Evolutionary conservation across 2,329 filamentous ascomycete genomes (phyloP), one percentile per base, ranked within the genome.

Genomic region (Ceratocystis colombiana): DNA sequence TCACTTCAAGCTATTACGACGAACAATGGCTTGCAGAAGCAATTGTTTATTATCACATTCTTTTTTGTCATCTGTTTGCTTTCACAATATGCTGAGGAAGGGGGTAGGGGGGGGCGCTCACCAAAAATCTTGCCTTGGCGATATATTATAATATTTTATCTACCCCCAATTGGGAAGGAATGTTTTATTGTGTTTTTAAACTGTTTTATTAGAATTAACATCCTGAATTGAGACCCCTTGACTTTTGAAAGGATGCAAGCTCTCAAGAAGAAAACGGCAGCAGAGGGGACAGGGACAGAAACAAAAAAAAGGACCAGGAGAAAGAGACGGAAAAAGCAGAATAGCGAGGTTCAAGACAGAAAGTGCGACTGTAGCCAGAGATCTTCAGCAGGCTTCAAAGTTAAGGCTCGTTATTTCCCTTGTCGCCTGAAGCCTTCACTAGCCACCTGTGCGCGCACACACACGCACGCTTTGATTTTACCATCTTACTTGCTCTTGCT

Each of bases 161-260:
- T 22, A 28, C 8, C 15, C 5, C 8, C 8, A 28, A 28, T 17
- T 15, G 17, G 48, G 48, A 25, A 53, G 22, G 20, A 10, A 4
- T 10, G 48, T 28, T 53, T 53, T 28, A 53, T 53, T 53, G 48
- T 53, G 48, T 12, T 50, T 50, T 50, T 50, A 50, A 50, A 50
- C 17, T 22, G 48, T 53, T 53, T 53, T 53, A 53, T 53, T 53
- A 28, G 48, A 28, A 53, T 53, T 10, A 53, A 22, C 22, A 53
- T 53, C 48, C 48, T 53, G 48, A 53, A 28, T 53, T 53, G 48
- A 53, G 48, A 53, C 48, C 48, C 48, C 48, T 53, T 53, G 48
- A 15, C 48, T 53, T 28, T 53, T 15, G n/a, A 53, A 53, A 53
- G 48, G 48, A 53, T 28, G 48, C 48, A 53, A 53, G 55, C 55